A percentile compares a stretch with the other conserved stretches of the same genome.
These are phyloP conservation scores for Alternaria sp. DNA, from an alignment of 2,329 filamentous ascomycete species.

Conservation along the genomic window DNA sequence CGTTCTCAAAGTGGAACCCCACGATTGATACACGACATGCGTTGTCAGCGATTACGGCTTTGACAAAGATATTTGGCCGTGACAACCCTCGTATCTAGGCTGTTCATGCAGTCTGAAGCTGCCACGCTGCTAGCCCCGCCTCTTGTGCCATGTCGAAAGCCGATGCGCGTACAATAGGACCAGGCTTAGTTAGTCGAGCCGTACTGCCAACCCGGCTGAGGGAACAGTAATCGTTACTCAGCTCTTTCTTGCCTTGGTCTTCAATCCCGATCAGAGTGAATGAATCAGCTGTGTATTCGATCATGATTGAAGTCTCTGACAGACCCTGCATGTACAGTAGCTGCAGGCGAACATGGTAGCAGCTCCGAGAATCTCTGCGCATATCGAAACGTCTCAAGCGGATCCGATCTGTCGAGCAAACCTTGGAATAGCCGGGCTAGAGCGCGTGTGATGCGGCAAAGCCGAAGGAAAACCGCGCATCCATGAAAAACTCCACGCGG, in stretches of 20 bases:
- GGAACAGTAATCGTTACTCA: conserved; percentile 24
- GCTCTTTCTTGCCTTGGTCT: conserved; percentile 15
- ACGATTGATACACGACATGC: conserved; percentile 26
- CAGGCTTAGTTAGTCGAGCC: not conserved
- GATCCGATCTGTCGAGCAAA: conserved; percentile 9
- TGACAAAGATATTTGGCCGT: conserved; percentile 30
- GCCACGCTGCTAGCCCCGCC: conserved; percentile 1
- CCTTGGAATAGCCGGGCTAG: conserved; percentile 1
- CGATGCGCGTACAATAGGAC: not conserved
- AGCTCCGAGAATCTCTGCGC: conserved; percentile 29
- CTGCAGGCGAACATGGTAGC: conserved; percentile 5
- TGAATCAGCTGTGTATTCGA: conserved; percentile 1
- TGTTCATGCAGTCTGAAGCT: conserved; percentile 1
- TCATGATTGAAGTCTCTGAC: conserved; percentile 8
- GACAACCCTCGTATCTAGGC: not conserved
- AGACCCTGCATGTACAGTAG: conserved; percentile 18
- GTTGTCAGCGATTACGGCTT: conserved; percentile 37
- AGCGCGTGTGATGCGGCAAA: not conserved
- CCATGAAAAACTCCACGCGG: conserved; percentile 5
- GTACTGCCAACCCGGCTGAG: not conserved
- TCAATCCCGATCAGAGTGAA: not conserved
- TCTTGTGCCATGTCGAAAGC: conserved; percentile 3
- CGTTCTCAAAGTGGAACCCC: conserved; percentile 10
- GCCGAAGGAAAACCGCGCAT: conserved; percentile 1
- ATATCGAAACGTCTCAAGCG: conserved; percentile 5